Conservation (phyloP, 805 yeast species). For the Metschnikowia continentalis region DNA sequence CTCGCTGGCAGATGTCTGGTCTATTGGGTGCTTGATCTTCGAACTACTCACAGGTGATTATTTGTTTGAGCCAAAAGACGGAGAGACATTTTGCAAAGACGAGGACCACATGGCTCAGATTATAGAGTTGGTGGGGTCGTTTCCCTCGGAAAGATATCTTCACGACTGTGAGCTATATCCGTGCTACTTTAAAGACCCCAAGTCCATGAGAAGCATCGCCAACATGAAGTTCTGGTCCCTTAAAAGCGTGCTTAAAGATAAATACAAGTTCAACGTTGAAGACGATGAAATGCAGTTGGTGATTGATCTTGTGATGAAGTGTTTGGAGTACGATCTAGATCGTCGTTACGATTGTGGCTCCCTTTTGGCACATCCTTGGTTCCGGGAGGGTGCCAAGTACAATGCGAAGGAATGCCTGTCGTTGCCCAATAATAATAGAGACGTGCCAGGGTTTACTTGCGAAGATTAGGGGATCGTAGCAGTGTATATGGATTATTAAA, state of each 20-base stretch:
- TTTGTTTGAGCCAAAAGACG: conserved; percentile 83
- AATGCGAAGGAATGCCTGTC: conserved; percentile 16
- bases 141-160: conserved; percentile 56
- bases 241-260: conserved; percentile 74
- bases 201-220: conserved; percentile 71
- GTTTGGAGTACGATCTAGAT: conserved; percentile 47
- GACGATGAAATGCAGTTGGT: conserved; percentile 36
- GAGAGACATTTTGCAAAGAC: conserved; percentile 74
- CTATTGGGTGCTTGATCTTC: conserved; percentile 86
- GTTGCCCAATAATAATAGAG: conserved; percentile 24
- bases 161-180: conserved; percentile 54
- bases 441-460: conserved; percentile 31
- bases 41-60: conserved; percentile 94
- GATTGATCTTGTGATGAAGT: conserved; percentile 45
- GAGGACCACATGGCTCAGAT: conserved; percentile 97
- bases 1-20: conserved; percentile 92
- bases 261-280: conserved; percentile 58
- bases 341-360: conserved; percentile 53
- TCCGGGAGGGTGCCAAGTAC: conserved; percentile 17
- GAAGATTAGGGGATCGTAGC: conserved; percentile 10
- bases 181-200: conserved; percentile 61
- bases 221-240: conserved; percentile 89
- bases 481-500: not conserved
- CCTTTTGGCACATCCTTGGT: conserved; percentile 52
- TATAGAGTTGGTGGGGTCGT: conserved; percentile 70